Evolutionary conservation across 208 protist species (phyloP), one percentile per base, ranked within the genome.

Genomic region (Leishmania martiniquensis): DNA sequence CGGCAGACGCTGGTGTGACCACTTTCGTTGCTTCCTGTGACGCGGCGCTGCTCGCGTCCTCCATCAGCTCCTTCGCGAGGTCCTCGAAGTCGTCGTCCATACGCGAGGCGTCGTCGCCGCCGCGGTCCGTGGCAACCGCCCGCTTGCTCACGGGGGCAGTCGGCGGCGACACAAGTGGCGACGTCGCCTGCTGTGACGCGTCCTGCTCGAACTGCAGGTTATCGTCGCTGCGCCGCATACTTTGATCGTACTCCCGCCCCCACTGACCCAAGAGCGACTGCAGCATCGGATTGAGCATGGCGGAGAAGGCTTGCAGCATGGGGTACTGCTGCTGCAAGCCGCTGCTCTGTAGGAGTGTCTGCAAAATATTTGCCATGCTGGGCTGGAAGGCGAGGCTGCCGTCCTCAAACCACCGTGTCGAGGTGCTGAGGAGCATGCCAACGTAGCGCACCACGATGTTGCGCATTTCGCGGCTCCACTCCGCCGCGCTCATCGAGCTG

Each of bases 321-420:
- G 72, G 72, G 55, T 44, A 77, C 55, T 39, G 72, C 59, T 76
- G 72, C 39, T 37, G 42, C 37, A 22, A 22, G 12, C 45, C 22
- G n/a, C 32, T 60, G 45, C 74, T 72, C 66, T 77, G 72, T 42
- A 74, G 65, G 25, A 82, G 6, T 0, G 65, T 52, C 39, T 22
- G 54, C 17, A 74, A 20, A 29, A 71, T 60, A 42, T 39, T 65
- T 1, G 78, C 72, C 51, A 82, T 42, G 39, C 54, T 66, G 25
- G 72, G 47, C n/a, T 75, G 54, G 22, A 82, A 59, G 22, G 72
- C 55, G 22, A 22, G 22, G 72, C 72, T 63, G 45, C 72, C 78
- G 4, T 73, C 49, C 13, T 82, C 66, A 22, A 86, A 91, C 87
- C 87, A 91, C 42, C 59, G 34, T n/a, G 78, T n/a, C 15, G 87